Evolutionary conservation across 805 yeast genomes (phyloP), one percentile per base, ranked within the genome.

Genomic region (Candida loeiensis): DNA sequence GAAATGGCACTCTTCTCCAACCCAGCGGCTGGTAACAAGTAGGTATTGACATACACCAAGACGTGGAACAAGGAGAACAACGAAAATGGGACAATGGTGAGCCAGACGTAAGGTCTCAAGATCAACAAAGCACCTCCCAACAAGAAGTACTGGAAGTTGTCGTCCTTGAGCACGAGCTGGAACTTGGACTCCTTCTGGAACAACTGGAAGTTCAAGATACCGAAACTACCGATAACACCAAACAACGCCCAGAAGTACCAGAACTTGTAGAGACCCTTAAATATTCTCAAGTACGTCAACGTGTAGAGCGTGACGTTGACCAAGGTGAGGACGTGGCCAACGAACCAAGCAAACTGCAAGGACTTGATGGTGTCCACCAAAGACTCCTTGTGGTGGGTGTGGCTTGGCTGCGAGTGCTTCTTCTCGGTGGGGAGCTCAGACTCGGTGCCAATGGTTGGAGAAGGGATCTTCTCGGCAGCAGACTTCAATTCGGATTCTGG

Each of bases 61-160:
- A 79, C 80, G 59, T 90, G 97, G 77, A 91, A 89, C 14, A 80
- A 56, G 6, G 96, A 82, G 61, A 84, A 90, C 41, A 85, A 66
- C 34, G 78, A 68, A 56, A 85, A 88, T 40, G 97, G 95, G 17
- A 81, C 58, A 46, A 83, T 64, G 2, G 95, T 74, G 40, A 85
- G 56, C 24, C 77, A 61, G 46, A 77, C 75, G 44, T 73, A 77
- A 34, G 82, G 79, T 49, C 88, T 74, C 43, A 80, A 56, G 4
- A 76, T 34, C 26, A 68, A 52, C 32, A 46, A 54, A 74, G 63
- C 79, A 80, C 77, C 31, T 68, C 69, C 45, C 74, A 48, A 36
- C 80, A 70, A 58, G 38, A 85, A 70, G 63, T 89, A 90, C 49
- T 87, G 91, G 41, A 76, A 66, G 57, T 85, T 85, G 55, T 84